Percentiles rank a stretch among this genome's conserved stretches.
These are phyloP conservation scores for Lathyrus aphaca DNA, from an alignment of 306 rosid species.

Conservation along the genomic window DNA sequence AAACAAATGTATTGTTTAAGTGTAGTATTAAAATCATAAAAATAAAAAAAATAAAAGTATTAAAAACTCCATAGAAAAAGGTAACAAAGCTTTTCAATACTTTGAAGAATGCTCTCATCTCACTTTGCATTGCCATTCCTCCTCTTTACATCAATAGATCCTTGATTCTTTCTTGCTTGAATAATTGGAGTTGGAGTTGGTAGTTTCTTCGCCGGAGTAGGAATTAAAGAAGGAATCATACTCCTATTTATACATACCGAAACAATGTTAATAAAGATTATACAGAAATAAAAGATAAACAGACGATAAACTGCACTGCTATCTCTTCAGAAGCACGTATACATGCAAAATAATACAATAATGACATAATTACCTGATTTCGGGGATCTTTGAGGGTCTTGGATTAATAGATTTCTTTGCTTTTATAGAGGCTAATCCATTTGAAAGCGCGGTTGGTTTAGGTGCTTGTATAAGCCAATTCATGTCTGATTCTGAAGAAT, in stretches of 20 bases:
- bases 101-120: slow-evolving; percentile 20
- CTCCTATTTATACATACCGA: slow-evolving; percentile 51
- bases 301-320: too few relatives aligned
- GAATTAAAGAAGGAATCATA: slow-evolving; percentile 77
- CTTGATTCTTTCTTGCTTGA: slow-evolving; percentile 53
- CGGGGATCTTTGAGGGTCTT: slow-evolving; percentile 52
- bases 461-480: slow-evolving; percentile 59
- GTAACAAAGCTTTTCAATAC: slow-evolving; percentile 35
- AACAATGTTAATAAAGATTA: slow-evolving; percentile 4
- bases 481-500: slow-evolving; percentile 82
- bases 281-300: too few relatives aligned
- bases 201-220: slow-evolving; percentile 67
- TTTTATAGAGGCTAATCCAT: slow-evolving; percentile 46
- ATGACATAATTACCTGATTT: slow-evolving; percentile 58
- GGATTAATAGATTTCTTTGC: slow-evolving; percentile 49
- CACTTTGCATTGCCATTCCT: slow-evolving; percentile 64
- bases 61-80: slow-evolving; percentile 14
- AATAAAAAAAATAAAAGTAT: neutral
- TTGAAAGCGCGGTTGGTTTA: slow-evolving; percentile 50
- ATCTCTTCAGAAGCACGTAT: too few relatives aligned
- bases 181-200: slow-evolving; percentile 36
- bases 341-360: neutral
- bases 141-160: slow-evolving; percentile 55
- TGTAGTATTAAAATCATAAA: neutral
- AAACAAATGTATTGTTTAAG: neutral